A percentile compares a stretch with the other conserved stretches of the same genome.
Conservation (phyloP, 2,329 filamentous ascomycete species). For the Emmonsia crescens region DNA sequence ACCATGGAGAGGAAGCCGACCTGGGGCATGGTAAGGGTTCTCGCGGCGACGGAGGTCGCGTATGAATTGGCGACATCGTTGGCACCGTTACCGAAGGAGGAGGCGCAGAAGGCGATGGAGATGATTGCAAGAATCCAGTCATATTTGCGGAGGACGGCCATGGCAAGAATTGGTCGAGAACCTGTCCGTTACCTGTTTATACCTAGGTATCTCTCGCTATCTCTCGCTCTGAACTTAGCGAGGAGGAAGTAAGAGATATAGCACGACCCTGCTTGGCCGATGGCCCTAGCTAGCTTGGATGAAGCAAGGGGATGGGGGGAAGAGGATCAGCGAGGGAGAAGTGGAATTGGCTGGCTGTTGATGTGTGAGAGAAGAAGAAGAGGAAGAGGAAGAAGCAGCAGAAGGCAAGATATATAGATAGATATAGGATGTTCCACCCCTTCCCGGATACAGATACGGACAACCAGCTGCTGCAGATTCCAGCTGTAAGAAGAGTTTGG, state of each 20-base stretch:
- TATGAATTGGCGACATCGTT: conserved; percentile 48
- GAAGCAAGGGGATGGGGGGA: background rate
- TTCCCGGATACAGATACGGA: too few species aligned
- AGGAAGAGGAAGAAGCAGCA: background rate
- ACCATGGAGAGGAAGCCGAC: conserved; percentile 39
- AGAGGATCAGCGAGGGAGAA: background rate
- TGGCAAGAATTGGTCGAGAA: background rate
- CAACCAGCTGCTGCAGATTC: too few species aligned
- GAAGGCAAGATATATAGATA: background rate
- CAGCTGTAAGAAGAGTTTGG: too few species aligned
- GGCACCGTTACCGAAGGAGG: conserved; percentile 28
- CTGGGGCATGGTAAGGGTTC: conserved; percentile 43
- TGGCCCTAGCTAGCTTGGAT: background rate
- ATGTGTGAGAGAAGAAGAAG: background rate
- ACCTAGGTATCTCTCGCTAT: too few species aligned
- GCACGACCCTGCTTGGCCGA: background rate
- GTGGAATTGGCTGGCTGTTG: background rate
- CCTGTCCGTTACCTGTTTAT: background rate
- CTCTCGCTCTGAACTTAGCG: too few species aligned
- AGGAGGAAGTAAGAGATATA: background rate
- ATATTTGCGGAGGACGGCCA: conserved; percentile 19
- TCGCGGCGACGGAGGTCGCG: conserved; percentile 42
- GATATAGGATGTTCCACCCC: too few species aligned
- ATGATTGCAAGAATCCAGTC: conserved; percentile 34
- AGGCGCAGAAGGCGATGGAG: conserved; percentile 27